Base-by-base conservation (phyloP, 139 green algal genomes). In the Zygnema circumcarinatum region DNA sequence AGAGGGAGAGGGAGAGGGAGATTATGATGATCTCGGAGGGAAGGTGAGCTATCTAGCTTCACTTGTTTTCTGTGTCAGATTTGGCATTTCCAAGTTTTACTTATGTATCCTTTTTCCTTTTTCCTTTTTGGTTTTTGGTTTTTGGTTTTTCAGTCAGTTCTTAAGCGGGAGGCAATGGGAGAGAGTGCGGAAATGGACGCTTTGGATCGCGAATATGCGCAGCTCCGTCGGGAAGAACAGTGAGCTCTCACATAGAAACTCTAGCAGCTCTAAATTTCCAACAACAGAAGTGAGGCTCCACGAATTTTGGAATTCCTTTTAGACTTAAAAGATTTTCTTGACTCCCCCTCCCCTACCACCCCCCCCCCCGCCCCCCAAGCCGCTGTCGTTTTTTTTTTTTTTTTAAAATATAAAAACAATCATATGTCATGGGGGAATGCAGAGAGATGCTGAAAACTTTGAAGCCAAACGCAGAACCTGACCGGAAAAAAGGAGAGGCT, bases 401-500 rank as follows among this genome's bases (percentile, higher is more conserved):
- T n/a, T n/a, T n/a, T n/a, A n/a, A n/a, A n/a, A n/a, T n/a, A n/a
- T n/a, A n/a, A n/a, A n/a, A n/a, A n/a, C n/a, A n/a, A n/a, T n/a
- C n/a, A n/a, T n/a, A n/a, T n/a, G n/a, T n/a, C n/a, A n/a, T n/a
- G 75, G 75, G 35, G 2, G 35, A 3, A 33, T 20, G 32, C 75
- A 83, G 75, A 52, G 75, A 47, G 33, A 69, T 83, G 22, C 3
- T 83, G 33, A 54, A 47, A 7, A 72, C 39, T 29, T 20, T 83
- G 3, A 42, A 54, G 25, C 47, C 47, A 52, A 3, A 38, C 2
- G 2, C 32, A 31, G 32, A 33, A 3, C 21, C 3, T 20, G 75
- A 83, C 25, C 22, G 32, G 25, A 39, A 33, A 42, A 85, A 85
- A 67, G 78, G 78, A 33, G 7, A 2, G 2, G 32, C 78, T 36